Percentiles rank a stretch among this genome's conserved stretches.
These are phyloP conservation scores for Takashimella koratensis DNA, from an alignment of 1,284 basidiomycete species.

Conservation along the genomic window DNA sequence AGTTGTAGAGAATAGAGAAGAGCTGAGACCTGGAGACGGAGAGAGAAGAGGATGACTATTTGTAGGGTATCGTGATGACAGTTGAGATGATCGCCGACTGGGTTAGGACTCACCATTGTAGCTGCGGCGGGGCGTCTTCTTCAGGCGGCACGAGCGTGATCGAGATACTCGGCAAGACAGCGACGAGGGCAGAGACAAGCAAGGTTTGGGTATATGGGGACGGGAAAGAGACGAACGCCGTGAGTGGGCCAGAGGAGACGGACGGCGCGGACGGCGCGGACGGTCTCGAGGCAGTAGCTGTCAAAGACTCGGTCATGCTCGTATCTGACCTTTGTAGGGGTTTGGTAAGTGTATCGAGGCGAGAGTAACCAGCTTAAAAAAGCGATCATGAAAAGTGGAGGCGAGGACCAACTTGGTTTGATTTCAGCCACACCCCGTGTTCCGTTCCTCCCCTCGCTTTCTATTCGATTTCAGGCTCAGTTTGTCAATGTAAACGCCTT, in stretches of 20 bases:
- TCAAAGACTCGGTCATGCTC: too few species aligned
- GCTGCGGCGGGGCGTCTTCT: constrained; percentile 34
- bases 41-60: not conserved
- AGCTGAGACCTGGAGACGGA: not conserved
- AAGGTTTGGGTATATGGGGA: constrained; percentile 70
- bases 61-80: not conserved
- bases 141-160: constrained; percentile 28
- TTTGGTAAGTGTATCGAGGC: too few species aligned
- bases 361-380: too few species aligned
- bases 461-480: too few species aligned
- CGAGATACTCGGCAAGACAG: constrained; percentile 32
- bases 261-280: too few species aligned
- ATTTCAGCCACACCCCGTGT: too few species aligned
- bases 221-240: constrained; percentile 69
- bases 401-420: too few species aligned
- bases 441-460: too few species aligned
- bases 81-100: not conserved
- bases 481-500: too few species aligned
- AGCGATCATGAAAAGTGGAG: too few species aligned
- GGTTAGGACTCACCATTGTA: constrained; percentile 40
- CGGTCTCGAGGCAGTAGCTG: too few species aligned
- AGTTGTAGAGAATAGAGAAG: constrained; percentile 17
- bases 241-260: constrained; percentile 21
- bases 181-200: constrained; percentile 60
- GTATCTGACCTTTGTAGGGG: too few species aligned